A percentile compares a stretch with the other conserved stretches of the same genome.
Evolutionary conservation across 2,329 filamentous ascomycete genomes (phyloP).

Genomic region (Bipolaris gigantea): DNA sequence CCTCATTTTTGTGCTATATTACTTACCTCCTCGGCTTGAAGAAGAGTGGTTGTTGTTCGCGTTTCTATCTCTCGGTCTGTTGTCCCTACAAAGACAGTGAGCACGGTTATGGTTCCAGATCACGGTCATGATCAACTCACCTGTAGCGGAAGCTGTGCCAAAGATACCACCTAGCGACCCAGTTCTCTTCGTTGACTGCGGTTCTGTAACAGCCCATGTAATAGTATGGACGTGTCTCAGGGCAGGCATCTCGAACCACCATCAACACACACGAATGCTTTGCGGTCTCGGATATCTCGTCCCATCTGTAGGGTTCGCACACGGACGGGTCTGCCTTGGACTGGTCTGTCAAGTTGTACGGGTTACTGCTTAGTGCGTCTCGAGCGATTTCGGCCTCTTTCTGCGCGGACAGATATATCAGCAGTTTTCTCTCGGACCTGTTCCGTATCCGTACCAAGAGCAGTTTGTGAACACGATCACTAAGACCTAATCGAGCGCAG

Average conservation of each 20-base stretch:
- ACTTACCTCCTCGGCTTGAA: slow-evolving; percentile 5
- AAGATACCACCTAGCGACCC: slow-evolving; percentile 56
- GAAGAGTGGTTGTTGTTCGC: neutral
- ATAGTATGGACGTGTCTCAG: slow-evolving; percentile 47
- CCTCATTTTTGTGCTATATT: neutral
- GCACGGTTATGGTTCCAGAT: neutral
- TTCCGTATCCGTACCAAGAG: slow-evolving; percentile 47
- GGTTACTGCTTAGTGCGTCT: slow-evolving; percentile 46
- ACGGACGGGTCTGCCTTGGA: slow-evolving; percentile 37
- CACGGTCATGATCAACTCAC: slow-evolving; percentile 7
- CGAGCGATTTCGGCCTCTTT: slow-evolving; percentile 49
- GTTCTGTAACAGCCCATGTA: slow-evolving; percentile 47
- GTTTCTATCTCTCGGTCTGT: slow-evolving; percentile 18
- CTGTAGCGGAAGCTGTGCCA: slow-evolving; percentile 56
- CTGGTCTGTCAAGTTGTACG: slow-evolving; percentile 45
- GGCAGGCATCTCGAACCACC: slow-evolving; percentile 47
- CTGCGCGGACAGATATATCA: slow-evolving; percentile 29
- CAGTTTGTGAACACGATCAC: slow-evolving; percentile 47
- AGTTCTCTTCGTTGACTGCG: slow-evolving; percentile 50
- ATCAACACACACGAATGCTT: slow-evolving; percentile 50
- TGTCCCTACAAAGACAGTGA: slow-evolving; percentile 36
- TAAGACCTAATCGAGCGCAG: slow-evolving; percentile 48
- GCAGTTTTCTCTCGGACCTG: neutral
- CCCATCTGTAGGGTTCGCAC: slow-evolving; percentile 49
- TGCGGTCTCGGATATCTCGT: slow-evolving; percentile 53